phyloP scores from a whole-genome alignment of 257 asterid species.

The Mitragyna speciosa region DNA sequence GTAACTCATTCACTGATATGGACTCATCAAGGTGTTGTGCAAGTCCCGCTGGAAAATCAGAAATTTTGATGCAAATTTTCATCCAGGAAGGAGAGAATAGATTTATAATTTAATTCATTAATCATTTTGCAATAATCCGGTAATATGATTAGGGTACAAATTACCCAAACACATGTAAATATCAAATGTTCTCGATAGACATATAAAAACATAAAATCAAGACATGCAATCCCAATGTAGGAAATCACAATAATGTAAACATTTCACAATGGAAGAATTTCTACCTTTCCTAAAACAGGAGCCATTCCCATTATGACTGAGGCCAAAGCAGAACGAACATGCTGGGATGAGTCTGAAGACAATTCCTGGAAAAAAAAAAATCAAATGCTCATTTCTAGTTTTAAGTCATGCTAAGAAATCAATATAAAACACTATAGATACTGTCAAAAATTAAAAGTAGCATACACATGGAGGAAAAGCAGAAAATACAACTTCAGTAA shows the following conservation, averaged over 20 bases:
- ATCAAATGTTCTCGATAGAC: neutral
- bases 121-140: slow-evolving; percentile 1
- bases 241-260: neutral
- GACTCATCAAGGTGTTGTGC: neutral
- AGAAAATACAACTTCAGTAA: neutral
- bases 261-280: neutral
- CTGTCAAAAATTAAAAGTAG: neutral
- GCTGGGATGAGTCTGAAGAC: slow-evolving; percentile 46
- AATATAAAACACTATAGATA: neutral
- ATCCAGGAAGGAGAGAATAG: neutral
- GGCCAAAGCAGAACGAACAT: slow-evolving; percentile 51
- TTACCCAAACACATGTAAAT: neutral
- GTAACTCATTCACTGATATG: too few relatives aligned
- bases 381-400: slow-evolving; percentile 1
- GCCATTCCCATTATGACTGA: slow-evolving; percentile 52
- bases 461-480: neutral
- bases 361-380: slow-evolving; percentile 27
- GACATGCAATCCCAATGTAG: neutral
- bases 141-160: neutral
- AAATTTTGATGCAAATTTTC: slow-evolving; percentile 6
- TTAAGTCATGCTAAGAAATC: neutral
- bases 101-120: neutral
- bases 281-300: slow-evolving; percentile 44
- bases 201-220: neutral
- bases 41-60: neutral